Evolutionary conservation across 2,329 filamentous ascomycete genomes (phyloP).

Genomic region (Elsinoe necatrix): DNA sequence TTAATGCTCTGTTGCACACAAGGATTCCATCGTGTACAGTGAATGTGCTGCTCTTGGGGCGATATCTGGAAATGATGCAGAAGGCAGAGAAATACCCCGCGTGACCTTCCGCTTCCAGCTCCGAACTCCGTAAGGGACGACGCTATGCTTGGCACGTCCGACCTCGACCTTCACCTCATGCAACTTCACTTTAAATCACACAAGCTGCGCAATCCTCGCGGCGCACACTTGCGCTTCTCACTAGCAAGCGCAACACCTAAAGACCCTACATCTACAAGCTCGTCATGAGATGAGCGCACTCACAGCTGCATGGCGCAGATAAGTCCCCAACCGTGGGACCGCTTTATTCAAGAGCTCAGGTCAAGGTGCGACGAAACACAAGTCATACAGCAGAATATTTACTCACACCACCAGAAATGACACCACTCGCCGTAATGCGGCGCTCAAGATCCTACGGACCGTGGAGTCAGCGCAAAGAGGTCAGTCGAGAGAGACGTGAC

Average conservation of each 20-base stretch:
- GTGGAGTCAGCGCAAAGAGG: constrained; percentile 12
- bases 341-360: constrained; percentile 14
- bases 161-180: not conserved
- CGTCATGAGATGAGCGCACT: constrained; percentile 3
- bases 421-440: constrained; percentile 10
- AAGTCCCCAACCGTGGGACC: constrained; percentile 12
- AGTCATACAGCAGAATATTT: no score
- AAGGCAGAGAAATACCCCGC: not conserved
- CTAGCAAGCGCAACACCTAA: no score
- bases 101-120: not conserved
- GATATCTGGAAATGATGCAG: not conserved
- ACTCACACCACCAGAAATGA: not conserved
- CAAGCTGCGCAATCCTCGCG: no score
- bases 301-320: constrained; percentile 13
- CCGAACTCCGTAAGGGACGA: not conserved
- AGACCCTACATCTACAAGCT: not conserved
- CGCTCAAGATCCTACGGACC: constrained; percentile 11
- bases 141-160: not conserved
- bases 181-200: no score
- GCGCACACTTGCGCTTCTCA: not conserved
- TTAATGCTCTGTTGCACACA: no score
- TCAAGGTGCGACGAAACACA: not conserved
- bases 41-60: no score
- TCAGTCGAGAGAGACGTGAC: not conserved
- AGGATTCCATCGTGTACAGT: no score